phyloP scores from a whole-genome alignment of 176 grass and related monocot genomes.

The Microstegium vimineum region DNA sequence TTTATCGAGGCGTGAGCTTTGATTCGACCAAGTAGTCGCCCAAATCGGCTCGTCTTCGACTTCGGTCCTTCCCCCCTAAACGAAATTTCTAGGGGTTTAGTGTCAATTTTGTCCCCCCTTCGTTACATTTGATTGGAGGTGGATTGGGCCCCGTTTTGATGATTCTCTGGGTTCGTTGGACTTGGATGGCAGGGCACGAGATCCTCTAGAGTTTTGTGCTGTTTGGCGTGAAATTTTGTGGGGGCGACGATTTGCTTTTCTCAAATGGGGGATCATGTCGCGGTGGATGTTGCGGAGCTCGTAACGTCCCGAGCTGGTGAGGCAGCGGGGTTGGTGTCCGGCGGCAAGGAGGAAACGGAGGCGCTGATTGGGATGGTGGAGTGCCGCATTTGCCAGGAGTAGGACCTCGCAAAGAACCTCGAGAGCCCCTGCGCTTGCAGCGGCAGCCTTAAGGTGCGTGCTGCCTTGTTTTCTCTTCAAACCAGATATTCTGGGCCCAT shows the following conservation, averaged over 20 bases:
- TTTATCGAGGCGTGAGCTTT: background rate
- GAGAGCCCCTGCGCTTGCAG: conserved; percentile 86
- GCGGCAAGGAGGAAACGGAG: conserved; percentile 33
- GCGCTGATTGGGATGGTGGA: conserved; percentile 68
- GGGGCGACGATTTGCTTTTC: background rate
- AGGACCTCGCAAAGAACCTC: conserved; percentile 71
- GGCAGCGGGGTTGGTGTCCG: conserved; percentile 8
- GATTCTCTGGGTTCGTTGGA: background rate
- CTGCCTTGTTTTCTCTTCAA: conserved; percentile 5
- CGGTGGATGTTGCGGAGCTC: conserved; percentile 53
- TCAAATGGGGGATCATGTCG: conserved; percentile 77
- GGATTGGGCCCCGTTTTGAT: background rate
- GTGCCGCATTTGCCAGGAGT: conserved; percentile 97
- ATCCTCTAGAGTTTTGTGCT: background rate
- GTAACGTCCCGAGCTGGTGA: conserved; percentile 2
- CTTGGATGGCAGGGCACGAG: background rate
- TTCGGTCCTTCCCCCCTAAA: background rate
- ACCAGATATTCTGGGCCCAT: background rate
- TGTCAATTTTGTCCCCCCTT: background rate
- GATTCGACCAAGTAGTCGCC: conserved; percentile 6
- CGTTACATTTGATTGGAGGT: background rate
- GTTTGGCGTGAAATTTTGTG: background rate
- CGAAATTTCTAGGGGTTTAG: conserved; percentile 44
- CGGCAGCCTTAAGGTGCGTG: conserved; percentile 80
- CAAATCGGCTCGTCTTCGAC: conserved; percentile 3